Percentiles rank a stretch among this genome's conserved stretches.
Conservation (phyloP, 495 filamentous ascomycete genomes). For the Penicillium lividum region DNA sequence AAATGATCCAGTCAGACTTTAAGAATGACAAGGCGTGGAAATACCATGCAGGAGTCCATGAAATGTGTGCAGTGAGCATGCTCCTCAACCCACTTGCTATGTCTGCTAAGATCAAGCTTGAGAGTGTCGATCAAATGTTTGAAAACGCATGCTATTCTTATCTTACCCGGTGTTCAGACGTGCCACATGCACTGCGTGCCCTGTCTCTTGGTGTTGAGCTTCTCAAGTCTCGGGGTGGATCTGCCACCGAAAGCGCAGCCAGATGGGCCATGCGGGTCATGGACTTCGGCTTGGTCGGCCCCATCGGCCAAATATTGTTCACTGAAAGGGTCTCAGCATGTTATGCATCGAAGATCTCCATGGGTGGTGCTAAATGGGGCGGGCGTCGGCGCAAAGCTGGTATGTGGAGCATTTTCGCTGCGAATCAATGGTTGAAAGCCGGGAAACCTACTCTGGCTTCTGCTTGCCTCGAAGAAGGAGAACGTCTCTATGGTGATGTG, state of each 20-base stretch:
- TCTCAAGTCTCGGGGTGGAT: conserved; percentile 71
- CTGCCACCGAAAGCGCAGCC: conserved; percentile 82
- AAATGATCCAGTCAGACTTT: conserved; percentile 83
- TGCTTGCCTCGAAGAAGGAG: conserved; percentile 68
- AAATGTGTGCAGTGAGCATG: conserved; percentile 85
- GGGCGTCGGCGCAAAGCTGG: conserved; percentile 77
- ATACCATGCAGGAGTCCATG: conserved; percentile 87
- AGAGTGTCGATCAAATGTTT: conserved; percentile 79
- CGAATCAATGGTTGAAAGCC: conserved; percentile 77
- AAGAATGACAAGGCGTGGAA: conserved; percentile 95
- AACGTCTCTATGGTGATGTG: conserved; percentile 64
- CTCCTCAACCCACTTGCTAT: conserved; percentile 72
- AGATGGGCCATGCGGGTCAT: conserved; percentile 79
- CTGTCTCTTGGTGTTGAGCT: conserved; percentile 78
- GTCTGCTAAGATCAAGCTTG: conserved; percentile 70
- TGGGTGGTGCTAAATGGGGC: conserved; percentile 65
- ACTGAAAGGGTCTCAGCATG: conserved; percentile 83
- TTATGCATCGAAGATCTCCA: conserved; percentile 70
- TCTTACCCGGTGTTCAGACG: conserved; percentile 73
- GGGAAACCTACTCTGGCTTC: conserved; percentile 70
- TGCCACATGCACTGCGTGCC: conserved; percentile 75
- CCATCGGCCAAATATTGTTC: conserved; percentile 74
- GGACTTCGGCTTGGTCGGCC: conserved; percentile 71
- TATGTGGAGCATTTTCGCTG: conserved; percentile 82
- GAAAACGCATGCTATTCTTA: conserved; percentile 92